These are phyloP conservation scores for Oenanthe javanica DNA, from an alignment of 140 eudicot genomes.

Conservation along the genomic window DNA sequence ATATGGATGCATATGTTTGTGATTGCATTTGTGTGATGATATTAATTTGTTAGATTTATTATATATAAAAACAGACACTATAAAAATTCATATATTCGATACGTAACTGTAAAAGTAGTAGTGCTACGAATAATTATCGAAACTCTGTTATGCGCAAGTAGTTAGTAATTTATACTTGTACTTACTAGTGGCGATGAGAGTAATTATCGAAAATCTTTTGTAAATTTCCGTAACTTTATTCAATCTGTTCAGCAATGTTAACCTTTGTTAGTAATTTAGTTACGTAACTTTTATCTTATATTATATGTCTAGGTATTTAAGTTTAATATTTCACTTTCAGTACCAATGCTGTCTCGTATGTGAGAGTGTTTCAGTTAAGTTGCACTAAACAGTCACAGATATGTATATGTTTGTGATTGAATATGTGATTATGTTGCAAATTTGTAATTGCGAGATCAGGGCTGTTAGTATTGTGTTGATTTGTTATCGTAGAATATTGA, in stretches of 20 bases:
- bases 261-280: conserved; percentile 8
- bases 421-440: neutral
- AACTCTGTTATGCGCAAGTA: too few species aligned
- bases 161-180: too few species aligned
- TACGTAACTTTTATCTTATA: conserved; percentile 17
- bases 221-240: neutral
- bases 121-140: neutral
- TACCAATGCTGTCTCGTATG: neutral
- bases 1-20: neutral
- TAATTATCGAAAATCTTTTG: too few species aligned
- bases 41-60: neutral
- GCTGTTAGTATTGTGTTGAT: neutral
- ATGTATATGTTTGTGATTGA: neutral
- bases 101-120: neutral
- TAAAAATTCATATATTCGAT: neutral
- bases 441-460: neutral
- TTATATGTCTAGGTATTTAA: conserved; percentile 5
- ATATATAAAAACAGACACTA: neutral
- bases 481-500: neutral
- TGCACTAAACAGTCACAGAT: neutral
- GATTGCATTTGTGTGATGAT: neutral
- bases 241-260: neutral
- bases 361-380: neutral
- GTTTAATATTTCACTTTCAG: conserved; percentile 5
- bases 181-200: neutral